Evolutionary conservation across 2,329 filamentous ascomycete species (phyloP).

Genomic region (Stachybotrys elegans): DNA sequence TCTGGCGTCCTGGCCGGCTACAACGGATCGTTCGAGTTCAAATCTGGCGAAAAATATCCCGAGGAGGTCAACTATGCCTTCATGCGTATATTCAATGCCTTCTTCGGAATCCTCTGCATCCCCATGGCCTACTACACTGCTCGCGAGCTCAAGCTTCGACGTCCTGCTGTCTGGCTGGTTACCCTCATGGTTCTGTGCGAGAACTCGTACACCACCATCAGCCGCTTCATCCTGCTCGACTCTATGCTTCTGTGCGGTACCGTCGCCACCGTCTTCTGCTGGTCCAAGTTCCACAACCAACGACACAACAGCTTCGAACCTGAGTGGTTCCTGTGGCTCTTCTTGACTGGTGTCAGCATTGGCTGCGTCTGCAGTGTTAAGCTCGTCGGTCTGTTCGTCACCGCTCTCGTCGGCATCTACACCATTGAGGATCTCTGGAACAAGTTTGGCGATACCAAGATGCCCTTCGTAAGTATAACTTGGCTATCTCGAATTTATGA

Average conservation of each 20-base stretch:
- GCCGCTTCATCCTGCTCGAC: constrained; percentile 94
- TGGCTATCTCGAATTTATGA: background rate
- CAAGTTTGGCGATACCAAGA: constrained; percentile 92
- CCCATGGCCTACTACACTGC: constrained; percentile 95
- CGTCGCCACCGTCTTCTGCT: constrained; percentile 95
- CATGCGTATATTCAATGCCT: constrained; percentile 96
- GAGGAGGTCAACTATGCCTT: constrained; percentile 94
- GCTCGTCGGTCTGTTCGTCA: constrained; percentile 94
- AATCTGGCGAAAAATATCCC: constrained; percentile 94
- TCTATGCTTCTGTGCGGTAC: constrained; percentile 99
- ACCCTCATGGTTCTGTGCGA: constrained; percentile 97
- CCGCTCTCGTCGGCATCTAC: constrained; percentile 90
- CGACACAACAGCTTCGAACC: constrained; percentile 79
- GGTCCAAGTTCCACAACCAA: constrained; percentile 91
- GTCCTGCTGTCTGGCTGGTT: constrained; percentile 88
- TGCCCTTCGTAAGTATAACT: constrained; percentile 66
- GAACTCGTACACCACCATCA: constrained; percentile 99
- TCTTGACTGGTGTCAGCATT: constrained; percentile 90
- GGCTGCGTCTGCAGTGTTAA: constrained; percentile 98
- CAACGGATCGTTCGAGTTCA: constrained; percentile 99
- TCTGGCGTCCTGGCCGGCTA: constrained; percentile 96
- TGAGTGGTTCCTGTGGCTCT: constrained; percentile 93
- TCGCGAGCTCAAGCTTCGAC: constrained; percentile 79
- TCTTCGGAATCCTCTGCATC: constrained; percentile 88
- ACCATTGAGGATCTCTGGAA: constrained; percentile 96